phyloP scores from a whole-genome alignment of 2,329 filamentous ascomycete species.

The Colletotrichum tanaceti region DNA sequence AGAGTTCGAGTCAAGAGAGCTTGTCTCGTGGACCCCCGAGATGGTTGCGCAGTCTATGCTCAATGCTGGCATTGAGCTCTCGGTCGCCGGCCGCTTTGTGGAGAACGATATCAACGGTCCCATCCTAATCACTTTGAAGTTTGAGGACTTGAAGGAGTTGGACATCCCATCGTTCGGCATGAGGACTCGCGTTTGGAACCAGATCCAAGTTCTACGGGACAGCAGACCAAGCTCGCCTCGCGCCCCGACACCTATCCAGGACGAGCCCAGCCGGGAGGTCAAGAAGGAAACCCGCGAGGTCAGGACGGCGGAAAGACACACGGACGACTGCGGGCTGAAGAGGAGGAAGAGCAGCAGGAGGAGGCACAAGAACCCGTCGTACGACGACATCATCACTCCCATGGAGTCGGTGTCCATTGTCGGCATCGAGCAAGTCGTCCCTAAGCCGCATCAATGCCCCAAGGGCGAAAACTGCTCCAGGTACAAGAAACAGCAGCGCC shows the following conservation, averaged over 20 bases:
- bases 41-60: constrained; percentile 90
- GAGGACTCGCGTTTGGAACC: constrained; percentile 81
- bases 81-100: constrained; percentile 84
- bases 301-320: constrained; percentile 52
- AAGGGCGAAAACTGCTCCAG: constrained; percentile 90
- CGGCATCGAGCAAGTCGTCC: constrained; percentile 88
- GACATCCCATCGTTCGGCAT: constrained; percentile 86
- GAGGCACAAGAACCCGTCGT: constrained; percentile 53
- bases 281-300: constrained; percentile 53
- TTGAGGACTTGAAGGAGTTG: constrained; percentile 86
- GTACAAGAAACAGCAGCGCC: constrained; percentile 82
- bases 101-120: constrained; percentile 92
- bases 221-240: constrained; percentile 63
- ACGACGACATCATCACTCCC: constrained; percentile 78
- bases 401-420: constrained; percentile 91
- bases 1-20: constrained; percentile 68
- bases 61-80: constrained; percentile 80
- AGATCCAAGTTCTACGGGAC: constrained; percentile 77
- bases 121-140: constrained; percentile 90
- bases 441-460: constrained; percentile 84
- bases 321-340: constrained; percentile 50
- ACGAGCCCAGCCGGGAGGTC: constrained; percentile 64
- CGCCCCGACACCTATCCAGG: constrained; percentile 71
- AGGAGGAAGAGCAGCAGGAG: constrained; percentile 56
- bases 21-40: constrained; percentile 77